These are phyloP conservation scores for Betula pendula DNA, from an alignment of 306 rosid species.

Conservation along the genomic window DNA sequence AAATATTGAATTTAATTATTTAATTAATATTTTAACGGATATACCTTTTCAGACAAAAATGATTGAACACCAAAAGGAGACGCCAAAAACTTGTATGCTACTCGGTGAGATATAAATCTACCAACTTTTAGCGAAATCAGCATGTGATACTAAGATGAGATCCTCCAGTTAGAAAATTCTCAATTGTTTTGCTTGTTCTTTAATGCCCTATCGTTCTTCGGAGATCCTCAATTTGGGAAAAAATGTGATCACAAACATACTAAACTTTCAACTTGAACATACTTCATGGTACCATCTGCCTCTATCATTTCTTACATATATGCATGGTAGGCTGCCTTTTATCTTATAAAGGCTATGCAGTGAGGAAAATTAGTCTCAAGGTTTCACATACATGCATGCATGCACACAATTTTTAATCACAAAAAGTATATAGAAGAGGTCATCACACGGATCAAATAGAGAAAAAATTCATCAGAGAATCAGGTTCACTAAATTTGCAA, in stretches of 20 bases:
- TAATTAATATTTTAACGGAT: too few species aligned
- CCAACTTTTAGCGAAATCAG: background rate
- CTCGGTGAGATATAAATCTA: background rate
- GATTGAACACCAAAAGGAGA: background rate
- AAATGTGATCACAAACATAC: background rate
- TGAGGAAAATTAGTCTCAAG: background rate
- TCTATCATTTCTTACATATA: background rate
- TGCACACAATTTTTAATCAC: background rate
- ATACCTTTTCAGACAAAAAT: background rate
- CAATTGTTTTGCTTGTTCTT: background rate
- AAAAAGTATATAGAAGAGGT: background rate
- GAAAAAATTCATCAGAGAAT: background rate
- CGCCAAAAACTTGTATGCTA: background rate
- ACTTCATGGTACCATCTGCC: slow-evolving; percentile 1
- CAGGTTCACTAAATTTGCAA: background rate
- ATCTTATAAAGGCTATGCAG: background rate
- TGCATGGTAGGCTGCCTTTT: background rate
- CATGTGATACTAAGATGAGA: background rate
- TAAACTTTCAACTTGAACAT: slow-evolving; percentile 1
- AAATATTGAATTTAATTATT: too few species aligned
- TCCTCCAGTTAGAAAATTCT: background rate
- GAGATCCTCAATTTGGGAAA: background rate
- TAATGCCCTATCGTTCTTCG: background rate
- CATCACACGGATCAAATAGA: background rate
- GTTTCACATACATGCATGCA: background rate